These are phyloP conservation scores for Coemansia sp. DNA, from an alignment of 192 early-diverging fungal genomes.

Conservation along the genomic window DNA sequence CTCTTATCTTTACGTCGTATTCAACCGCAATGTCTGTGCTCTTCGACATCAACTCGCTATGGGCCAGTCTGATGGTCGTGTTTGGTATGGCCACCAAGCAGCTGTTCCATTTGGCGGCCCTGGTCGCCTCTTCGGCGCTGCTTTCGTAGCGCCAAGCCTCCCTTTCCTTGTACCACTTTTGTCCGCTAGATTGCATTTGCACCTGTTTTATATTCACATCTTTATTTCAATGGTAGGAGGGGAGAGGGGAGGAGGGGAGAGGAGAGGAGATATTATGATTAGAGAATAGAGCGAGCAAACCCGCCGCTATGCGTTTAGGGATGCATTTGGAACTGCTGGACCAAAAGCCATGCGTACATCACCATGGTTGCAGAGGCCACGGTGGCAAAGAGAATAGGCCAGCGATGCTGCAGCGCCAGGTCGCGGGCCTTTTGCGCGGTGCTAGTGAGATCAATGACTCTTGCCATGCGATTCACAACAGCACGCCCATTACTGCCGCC, in stretches of 20 bases:
- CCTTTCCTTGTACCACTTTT: too few relatives aligned
- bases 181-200: background rate
- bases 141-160: constrained; percentile 5
- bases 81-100: constrained; percentile 48
- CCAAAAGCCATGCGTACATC: constrained; percentile 47
- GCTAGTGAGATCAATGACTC: constrained; percentile 37
- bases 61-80: constrained; percentile 43
- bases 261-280: too few relatives aligned
- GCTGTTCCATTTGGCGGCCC: constrained; percentile 27
- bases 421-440: constrained; percentile 46
- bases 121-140: constrained; percentile 17
- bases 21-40: constrained; percentile 62
- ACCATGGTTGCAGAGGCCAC: constrained; percentile 46
- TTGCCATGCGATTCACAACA: constrained; percentile 31
- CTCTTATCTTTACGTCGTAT: constrained; percentile 75
- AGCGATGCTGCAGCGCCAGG: constrained; percentile 39
- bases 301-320: too few relatives aligned
- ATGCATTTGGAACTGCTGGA: constrained; percentile 35
- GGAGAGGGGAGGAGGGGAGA: too few relatives aligned
- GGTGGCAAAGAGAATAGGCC: constrained; percentile 41
- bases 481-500: background rate
- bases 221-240: too few relatives aligned
- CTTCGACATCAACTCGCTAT: constrained; percentile 38
- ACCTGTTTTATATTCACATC: background rate
- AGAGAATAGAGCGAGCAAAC: too few relatives aligned